Evolutionary conservation across 2,329 filamentous ascomycete genomes (phyloP).

Genomic region (Fusarium burgessii): DNA sequence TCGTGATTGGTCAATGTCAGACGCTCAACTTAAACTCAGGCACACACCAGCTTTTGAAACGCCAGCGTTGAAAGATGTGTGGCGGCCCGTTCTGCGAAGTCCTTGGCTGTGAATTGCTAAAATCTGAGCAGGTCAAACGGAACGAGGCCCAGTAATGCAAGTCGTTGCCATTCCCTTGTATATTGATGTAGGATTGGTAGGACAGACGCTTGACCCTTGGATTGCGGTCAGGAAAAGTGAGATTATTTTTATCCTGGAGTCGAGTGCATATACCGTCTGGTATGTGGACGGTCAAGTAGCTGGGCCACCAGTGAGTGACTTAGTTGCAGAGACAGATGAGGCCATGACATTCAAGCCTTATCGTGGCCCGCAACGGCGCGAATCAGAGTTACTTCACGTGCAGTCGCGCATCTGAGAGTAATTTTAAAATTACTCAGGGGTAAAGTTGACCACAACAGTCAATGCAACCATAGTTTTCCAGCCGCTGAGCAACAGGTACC

Average conservation of each 20-base stretch:
- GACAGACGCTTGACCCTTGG: constrained; percentile 41
- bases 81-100: constrained; percentile 37
- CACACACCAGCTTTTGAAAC: constrained; percentile 48
- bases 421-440: constrained; percentile 46
- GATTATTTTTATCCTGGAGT: constrained; percentile 7
- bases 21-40: constrained; percentile 52
- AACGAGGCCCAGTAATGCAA: constrained; percentile 33
- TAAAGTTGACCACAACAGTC: constrained; percentile 30
- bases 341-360: constrained; percentile 17
- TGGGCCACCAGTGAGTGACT: constrained; percentile 1
- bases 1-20: constrained; percentile 51
- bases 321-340: constrained; percentile 10
- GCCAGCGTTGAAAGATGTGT: constrained; percentile 42
- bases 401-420: constrained; percentile 14
- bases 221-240: constrained; percentile 10
- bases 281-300: not conserved
- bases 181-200: constrained; percentile 43
- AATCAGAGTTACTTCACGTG: constrained; percentile 35
- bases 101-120: constrained; percentile 9
- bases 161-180: constrained; percentile 11
- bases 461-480: constrained; percentile 36
- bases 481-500: not conserved
- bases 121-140: constrained; percentile 7
- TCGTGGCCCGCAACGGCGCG: constrained; percentile 28
- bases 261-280: not conserved